These are phyloP conservation scores for Solanum sejunctum DNA, from an alignment of 257 asterid genomes.

Conservation along the genomic window DNA sequence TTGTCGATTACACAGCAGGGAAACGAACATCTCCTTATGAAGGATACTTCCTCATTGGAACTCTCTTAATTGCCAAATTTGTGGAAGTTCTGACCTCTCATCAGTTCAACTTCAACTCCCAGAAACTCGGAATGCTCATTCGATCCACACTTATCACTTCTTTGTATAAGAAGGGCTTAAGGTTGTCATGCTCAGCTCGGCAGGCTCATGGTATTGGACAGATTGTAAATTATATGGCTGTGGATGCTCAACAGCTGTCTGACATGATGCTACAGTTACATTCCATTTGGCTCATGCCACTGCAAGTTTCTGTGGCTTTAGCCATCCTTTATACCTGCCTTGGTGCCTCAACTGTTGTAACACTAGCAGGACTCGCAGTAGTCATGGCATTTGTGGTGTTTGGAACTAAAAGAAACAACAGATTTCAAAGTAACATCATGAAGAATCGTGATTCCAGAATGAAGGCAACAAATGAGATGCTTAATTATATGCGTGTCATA, in stretches of 20 bases:
- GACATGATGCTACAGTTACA: slow-evolving; percentile 95
- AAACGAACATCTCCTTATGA: slow-evolving; percentile 37
- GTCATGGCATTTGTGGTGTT: slow-evolving; percentile 42
- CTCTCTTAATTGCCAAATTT: slow-evolving; percentile 56
- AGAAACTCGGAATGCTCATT: slow-evolving; percentile 77
- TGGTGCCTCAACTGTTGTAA: slow-evolving; percentile 45
- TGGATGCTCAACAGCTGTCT: slow-evolving; percentile 89
- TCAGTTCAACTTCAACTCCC: slow-evolving; percentile 79
- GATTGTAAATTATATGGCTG: slow-evolving; percentile 92
- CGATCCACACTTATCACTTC: slow-evolving; percentile 74
- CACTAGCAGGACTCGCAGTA: slow-evolving; percentile 30
- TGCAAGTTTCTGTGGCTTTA: slow-evolving; percentile 62
- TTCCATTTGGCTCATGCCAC: slow-evolving; percentile 71
- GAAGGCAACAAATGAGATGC: slow-evolving; percentile 93
- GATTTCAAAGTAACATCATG: slow-evolving; percentile 64
- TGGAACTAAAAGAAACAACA: slow-evolving; percentile 47
- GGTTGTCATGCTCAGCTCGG: slow-evolving; percentile 74
- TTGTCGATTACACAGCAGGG: slow-evolving; percentile 67
- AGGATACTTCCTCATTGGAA: slow-evolving; percentile 64
- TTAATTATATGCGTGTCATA: slow-evolving; percentile 78
- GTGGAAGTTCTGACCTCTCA: slow-evolving; percentile 72
- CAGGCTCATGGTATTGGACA: slow-evolving; percentile 93
- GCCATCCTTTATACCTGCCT: slow-evolving; percentile 48
- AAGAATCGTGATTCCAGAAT: slow-evolving; percentile 69
- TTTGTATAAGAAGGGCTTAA: slow-evolving; percentile 65